A percentile compares a stretch with the other conserved stretches of the same genome.
Conservation (phyloP, 805 yeast genomes). For the Lachancea quebecensis region DNA sequence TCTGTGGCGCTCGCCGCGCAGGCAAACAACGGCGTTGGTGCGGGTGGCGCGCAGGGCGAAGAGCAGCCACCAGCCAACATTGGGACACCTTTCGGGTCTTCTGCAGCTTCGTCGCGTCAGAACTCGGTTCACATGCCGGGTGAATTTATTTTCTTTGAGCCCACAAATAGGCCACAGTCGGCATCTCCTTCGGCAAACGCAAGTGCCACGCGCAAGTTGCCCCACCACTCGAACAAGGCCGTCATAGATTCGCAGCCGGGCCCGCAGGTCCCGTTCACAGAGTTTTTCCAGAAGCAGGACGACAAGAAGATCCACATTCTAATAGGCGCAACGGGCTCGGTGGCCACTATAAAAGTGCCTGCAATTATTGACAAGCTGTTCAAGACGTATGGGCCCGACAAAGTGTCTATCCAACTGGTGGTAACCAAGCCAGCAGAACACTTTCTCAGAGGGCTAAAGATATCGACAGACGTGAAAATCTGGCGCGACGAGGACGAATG, state of each 20-base stretch:
- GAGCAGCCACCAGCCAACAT: not conserved
- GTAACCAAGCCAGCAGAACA: constrained; percentile 73
- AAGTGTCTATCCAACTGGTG: constrained; percentile 76
- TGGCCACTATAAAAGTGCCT: constrained; percentile 92
- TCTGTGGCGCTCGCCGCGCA: constrained; percentile 26
- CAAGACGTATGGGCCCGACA: constrained; percentile 66
- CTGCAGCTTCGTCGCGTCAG: constrained; percentile 19
- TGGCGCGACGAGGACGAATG: constrained; percentile 85
- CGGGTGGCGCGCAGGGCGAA: not conserved
- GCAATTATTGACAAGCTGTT: constrained; percentile 79
- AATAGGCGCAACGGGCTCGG: constrained; percentile 92
- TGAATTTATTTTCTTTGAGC: constrained; percentile 27
- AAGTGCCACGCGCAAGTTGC: constrained; percentile 13
- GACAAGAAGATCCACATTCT: constrained; percentile 83
- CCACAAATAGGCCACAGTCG: constrained; percentile 5
- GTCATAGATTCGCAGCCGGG: constrained; percentile 42
- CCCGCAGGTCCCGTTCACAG: constrained; percentile 68
- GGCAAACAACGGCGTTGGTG: constrained; percentile 4
- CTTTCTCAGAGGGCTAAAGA: constrained; percentile 54
- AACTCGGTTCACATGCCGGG: constrained; percentile 33
- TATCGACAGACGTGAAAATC: constrained; percentile 67
- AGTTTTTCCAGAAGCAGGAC: constrained; percentile 62
- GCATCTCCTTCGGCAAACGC: not conserved
- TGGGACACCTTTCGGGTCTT: not conserved
- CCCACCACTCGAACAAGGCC: constrained; percentile 39